phyloP scores from a whole-genome alignment of 139 green algal species.

The Chlorella sp. region DNA sequence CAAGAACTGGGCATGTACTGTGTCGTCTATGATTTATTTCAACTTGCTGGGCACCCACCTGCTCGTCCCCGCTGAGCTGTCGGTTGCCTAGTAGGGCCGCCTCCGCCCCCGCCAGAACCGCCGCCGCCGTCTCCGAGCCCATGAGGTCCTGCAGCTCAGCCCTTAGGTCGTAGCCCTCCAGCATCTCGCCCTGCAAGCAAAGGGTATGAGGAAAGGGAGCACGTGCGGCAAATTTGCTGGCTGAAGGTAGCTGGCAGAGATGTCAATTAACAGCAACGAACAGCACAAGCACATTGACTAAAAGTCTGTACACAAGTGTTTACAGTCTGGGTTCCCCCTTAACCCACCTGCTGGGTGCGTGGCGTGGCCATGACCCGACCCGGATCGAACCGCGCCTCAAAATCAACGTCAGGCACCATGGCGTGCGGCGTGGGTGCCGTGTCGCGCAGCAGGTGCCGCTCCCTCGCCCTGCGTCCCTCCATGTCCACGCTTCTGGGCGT shows the following conservation, averaged over 20 bases:
- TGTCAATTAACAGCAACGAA: no score
- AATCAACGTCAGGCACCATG: not conserved
- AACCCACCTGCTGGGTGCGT: not conserved
- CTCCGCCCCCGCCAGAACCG: constrained; percentile 4
- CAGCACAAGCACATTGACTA: no score
- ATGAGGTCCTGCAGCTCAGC: constrained; percentile 12
- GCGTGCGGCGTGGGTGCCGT: not conserved
- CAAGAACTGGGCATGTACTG: no score
- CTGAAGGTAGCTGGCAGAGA: no score
- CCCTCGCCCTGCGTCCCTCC: not conserved
- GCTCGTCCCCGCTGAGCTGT: not conserved
- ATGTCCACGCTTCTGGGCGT: not conserved
- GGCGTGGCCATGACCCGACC: not conserved
- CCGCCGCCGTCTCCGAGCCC: not conserved
- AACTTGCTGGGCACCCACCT: no score
- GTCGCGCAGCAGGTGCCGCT: not conserved
- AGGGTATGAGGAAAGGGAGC: no score
- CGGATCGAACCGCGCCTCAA: not conserved
- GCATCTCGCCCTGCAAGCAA: constrained; percentile 1
- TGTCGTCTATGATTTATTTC: no score
- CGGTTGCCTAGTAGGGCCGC: not conserved
- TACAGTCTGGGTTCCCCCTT: no score
- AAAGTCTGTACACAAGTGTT: no score
- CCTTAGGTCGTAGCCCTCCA: constrained; percentile 22
- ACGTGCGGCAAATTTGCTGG: no score